phyloP scores from a whole-genome alignment of 208 protist genomes.

The Leishmania turanica region DNA sequence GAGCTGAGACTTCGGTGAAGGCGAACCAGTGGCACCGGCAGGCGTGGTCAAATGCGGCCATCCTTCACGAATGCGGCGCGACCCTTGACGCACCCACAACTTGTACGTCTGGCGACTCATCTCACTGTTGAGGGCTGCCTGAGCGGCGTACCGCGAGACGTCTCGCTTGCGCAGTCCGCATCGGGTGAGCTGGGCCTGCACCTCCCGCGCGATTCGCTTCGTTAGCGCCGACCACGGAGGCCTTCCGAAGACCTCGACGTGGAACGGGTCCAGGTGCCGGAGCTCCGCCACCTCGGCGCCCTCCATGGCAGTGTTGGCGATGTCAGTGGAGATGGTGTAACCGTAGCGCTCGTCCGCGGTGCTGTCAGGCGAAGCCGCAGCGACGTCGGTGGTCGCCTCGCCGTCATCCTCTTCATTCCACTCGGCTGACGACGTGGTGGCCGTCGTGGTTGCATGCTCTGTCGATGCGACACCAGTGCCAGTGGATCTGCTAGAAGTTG shows the following conservation, averaged over 20 bases:
- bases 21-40: not conserved
- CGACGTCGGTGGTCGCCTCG: conserved; percentile 14
- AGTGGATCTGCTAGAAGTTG: not conserved
- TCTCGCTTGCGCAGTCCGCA: conserved; percentile 31
- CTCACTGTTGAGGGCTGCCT: conserved; percentile 25
- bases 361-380: conserved; percentile 4
- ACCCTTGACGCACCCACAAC: conserved; percentile 27
- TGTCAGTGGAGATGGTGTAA: conserved; percentile 47
- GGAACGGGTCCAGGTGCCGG: conserved; percentile 61
- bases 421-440: not conserved
- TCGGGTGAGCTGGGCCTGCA: conserved; percentile 50
- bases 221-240: conserved; percentile 27
- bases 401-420: conserved; percentile 38
- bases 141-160: conserved; percentile 20
- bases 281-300: conserved; percentile 59
- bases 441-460: not conserved
- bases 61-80: conserved; percentile 24
- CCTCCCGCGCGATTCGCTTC: conserved; percentile 29
- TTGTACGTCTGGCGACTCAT: conserved; percentile 22
- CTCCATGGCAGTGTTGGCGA: conserved; percentile 66
- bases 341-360: conserved; percentile 22
- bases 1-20: not conserved
- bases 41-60: not conserved
- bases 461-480: too few relatives aligned
- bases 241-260: conserved; percentile 53